Evolutionary conservation across 345 rosid species (phyloP).

Genomic region (Populus euphratica): DNA sequence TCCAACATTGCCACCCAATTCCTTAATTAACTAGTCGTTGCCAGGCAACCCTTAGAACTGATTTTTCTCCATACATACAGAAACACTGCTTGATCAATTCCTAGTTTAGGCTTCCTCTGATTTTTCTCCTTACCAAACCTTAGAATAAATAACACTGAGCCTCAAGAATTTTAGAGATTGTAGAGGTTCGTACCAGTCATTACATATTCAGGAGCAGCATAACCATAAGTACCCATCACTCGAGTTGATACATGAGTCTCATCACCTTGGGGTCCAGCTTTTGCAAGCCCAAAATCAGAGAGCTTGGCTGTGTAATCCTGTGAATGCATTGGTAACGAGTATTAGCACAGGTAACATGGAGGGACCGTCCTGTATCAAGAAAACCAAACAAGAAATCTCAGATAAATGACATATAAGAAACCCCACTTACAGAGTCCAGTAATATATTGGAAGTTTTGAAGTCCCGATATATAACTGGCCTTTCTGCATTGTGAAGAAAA

Average conservation of each 20-base stretch:
- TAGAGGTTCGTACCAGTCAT: conserved; percentile 74
- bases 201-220: conserved; percentile 95
- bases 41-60: background rate
- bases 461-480: conserved; percentile 91
- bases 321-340: conserved; percentile 22
- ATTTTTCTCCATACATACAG: background rate
- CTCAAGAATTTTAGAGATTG: background rate
- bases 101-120: background rate
- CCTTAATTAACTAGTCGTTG: background rate
- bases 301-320: conserved; percentile 97
- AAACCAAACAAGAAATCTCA: conserved; percentile 5
- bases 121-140: background rate
- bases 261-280: conserved; percentile 98
- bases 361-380: background rate
- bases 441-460: conserved; percentile 95
- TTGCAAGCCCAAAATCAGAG: conserved; percentile 96
- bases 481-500: conserved; percentile 93
- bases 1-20: conserved; percentile 2
- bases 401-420: background rate
- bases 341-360: conserved; percentile 6
- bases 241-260: conserved; percentile 96
- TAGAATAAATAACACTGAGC: background rate
- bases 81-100: background rate
- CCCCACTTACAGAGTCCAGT: conserved; percentile 72
- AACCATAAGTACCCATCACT: conserved; percentile 97